Evolutionary conservation across 495 filamentous ascomycete genomes (phyloP).

Genomic region (Beverwykella pulmonaria): DNA sequence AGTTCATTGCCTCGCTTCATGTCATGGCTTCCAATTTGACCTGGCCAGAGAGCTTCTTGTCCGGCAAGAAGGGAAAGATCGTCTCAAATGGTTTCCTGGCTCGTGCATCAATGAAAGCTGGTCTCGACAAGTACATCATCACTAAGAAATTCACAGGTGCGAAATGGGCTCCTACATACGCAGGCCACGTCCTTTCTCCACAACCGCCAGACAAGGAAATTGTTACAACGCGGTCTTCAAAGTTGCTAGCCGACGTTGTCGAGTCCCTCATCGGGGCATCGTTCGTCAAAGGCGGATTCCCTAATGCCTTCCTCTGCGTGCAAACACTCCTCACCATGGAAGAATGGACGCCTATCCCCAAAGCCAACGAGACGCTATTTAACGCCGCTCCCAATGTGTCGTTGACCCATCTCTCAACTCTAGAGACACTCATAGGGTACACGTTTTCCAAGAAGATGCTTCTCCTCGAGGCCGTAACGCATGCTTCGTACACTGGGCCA

Average conservation of each 20-base stretch:
- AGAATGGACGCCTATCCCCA: constrained; percentile 29
- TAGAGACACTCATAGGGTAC: constrained; percentile 69
- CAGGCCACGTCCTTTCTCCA: constrained; percentile 53
- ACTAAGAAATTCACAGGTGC: constrained; percentile 64
- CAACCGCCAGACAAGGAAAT: constrained; percentile 41
- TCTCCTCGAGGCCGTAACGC: constrained; percentile 84
- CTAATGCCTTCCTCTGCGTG: constrained; percentile 67
- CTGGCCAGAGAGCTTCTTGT: constrained; percentile 81
- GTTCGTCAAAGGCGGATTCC: constrained; percentile 68
- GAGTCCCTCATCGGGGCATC: constrained; percentile 83
- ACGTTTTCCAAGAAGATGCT: constrained; percentile 69
- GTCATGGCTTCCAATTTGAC: constrained; percentile 65
- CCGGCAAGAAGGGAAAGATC: constrained; percentile 65
- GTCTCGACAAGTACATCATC: constrained; percentile 75
- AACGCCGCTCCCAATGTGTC: constrained; percentile 8
- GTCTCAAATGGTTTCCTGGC: constrained; percentile 74
- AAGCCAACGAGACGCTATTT: constrained; percentile 18
- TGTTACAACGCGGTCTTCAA: constrained; percentile 62
- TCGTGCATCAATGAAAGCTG: constrained; percentile 61
- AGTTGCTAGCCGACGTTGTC: constrained; percentile 86
- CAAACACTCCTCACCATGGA: constrained; percentile 61
- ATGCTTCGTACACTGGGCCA: constrained; percentile 63
- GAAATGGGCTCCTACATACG: constrained; percentile 72
- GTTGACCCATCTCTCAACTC: constrained; percentile 41
- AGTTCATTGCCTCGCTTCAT: constrained; percentile 69